Base-by-base conservation (phyloP, 768 basidiomycete genomes). In the Chalciporus pseudorubinellus region DNA sequence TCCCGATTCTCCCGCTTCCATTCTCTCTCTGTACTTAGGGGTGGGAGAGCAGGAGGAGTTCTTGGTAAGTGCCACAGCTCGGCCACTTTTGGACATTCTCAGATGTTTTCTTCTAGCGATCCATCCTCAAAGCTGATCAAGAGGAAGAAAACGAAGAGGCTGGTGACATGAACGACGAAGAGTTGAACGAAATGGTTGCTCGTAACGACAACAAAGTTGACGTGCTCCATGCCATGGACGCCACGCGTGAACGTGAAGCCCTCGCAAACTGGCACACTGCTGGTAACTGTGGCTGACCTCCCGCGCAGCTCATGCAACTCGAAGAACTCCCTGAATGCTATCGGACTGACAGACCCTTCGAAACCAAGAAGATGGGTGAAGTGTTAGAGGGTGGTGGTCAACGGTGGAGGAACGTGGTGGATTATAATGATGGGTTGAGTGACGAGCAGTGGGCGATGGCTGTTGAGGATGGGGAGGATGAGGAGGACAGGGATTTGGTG, bases 1-100 rank as follows among this genome's bases (percentile, higher is more conserved):
- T n/a, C n/a, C n/a, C n/a, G n/a, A n/a, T n/a, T n/a, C n/a, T n/a
- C n/a, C n/a, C n/a, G n/a, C n/a, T n/a, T n/a, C n/a, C n/a, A n/a
- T n/a, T n/a, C n/a, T n/a, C n/a, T n/a, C n/a, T n/a, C n/a, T n/a
- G n/a, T n/a, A n/a, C n/a, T n/a, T n/a, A n/a, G n/a, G n/a, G 4
- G 90, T 93, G 59, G 94, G 95, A 67, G 97, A 99, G 68, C 94
- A 97, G 60, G 95, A 99, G 68, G 92, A 93, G 64, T 88, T 95
- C 58, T 72, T 98, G 73, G 91, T 92, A 61, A 59, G 86, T 71
- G n/a, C 34, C 38, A 61, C 13, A 50, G 39, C 40, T 22, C 12
- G 47, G 28, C 22, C 10, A 43, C 24, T 39, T 34, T 13, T 5
- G 4, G 11, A 16, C 14, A 24, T 24, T 24, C 41, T 39, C n/a